These are phyloP conservation scores for Actinomucor elegans DNA, from an alignment of 371 early-diverging fungal species.

Conservation along the genomic window DNA sequence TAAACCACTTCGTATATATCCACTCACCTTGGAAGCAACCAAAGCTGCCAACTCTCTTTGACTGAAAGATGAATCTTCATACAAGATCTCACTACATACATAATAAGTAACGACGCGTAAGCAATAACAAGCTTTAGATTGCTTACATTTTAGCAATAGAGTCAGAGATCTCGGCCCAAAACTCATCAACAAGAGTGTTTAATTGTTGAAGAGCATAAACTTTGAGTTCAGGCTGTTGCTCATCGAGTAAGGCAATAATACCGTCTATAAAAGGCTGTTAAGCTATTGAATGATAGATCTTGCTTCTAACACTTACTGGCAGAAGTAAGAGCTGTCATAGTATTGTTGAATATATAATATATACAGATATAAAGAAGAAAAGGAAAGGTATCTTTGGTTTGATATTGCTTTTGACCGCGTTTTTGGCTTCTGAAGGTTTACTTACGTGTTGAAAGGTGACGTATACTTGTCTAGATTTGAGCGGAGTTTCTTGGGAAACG, in stretches of 20 bases:
- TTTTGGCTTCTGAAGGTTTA: neutral
- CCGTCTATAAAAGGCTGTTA: slow-evolving; percentile 62
- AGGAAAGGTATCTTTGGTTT: slow-evolving; percentile 2
- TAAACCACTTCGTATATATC: neutral
- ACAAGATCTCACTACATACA: slow-evolving; percentile 83
- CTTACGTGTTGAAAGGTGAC: slow-evolving; percentile 9
- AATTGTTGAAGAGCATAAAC: slow-evolving; percentile 90
- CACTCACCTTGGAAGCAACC: slow-evolving; percentile 90
- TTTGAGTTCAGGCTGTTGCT: slow-evolving; percentile 88
- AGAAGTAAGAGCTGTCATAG: slow-evolving; percentile 50
- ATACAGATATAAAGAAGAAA: slow-evolving; percentile 1
- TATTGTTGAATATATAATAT: neutral
- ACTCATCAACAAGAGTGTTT: slow-evolving; percentile 84
- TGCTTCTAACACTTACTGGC: slow-evolving; percentile 33
- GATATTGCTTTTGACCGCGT: neutral
- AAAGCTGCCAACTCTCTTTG: slow-evolving; percentile 90
- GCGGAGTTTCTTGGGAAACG: no score
- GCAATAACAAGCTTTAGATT: no score
- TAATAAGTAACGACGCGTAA: neutral
- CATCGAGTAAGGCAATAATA: slow-evolving; percentile 90
- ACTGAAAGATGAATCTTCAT: slow-evolving; percentile 85
- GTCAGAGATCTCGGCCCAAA: slow-evolving; percentile 98
- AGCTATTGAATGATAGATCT: neutral
- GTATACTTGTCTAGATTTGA: neutral
- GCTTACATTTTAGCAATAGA: slow-evolving; percentile 88